These are phyloP conservation scores for Adansonia rubrostipa DNA, from an alignment of 441 rosid genomes.

Conservation along the genomic window DNA sequence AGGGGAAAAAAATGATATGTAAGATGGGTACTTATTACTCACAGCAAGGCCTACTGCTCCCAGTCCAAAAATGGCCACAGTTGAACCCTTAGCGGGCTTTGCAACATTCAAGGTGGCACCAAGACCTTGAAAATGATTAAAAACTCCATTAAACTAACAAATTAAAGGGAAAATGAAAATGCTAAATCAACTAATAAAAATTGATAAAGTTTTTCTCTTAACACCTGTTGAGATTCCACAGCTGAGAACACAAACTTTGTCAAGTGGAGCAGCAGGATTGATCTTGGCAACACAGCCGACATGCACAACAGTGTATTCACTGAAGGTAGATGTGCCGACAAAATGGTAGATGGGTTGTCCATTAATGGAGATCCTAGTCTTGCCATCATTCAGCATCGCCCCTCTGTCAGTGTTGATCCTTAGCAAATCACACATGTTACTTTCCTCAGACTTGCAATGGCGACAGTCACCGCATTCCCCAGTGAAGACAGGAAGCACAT, in stretches of 20 bases:
- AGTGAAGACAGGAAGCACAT: conserved; percentile 64
- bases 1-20: not conserved
- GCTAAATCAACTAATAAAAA: not conserved
- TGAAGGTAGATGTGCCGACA: conserved; percentile 59
- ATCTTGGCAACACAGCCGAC: conserved; percentile 61
- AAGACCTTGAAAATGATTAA: conserved; percentile 25
- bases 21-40: conserved; percentile 19
- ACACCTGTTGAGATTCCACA: conserved; percentile 71
- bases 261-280: conserved; percentile 58
- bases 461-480: conserved; percentile 58
- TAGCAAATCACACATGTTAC: conserved; percentile 59
- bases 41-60: conserved; percentile 95
- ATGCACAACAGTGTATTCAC: conserved; percentile 63
- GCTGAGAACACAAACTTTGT: conserved; percentile 60
- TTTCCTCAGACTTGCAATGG: conserved; percentile 60
- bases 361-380: conserved; percentile 54
- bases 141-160: not conserved
- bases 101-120: conserved; percentile 89
- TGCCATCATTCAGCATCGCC: conserved; percentile 54
- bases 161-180: not conserved
- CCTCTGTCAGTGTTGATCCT: conserved; percentile 64
- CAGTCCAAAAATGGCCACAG: conserved; percentile 76
- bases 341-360: conserved; percentile 61
- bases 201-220: not conserved
- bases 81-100: conserved; percentile 66